Percentiles rank a stretch among this genome's conserved stretches.
Evolutionary conservation across 257 asterid genomes (phyloP).

Genomic region (Scutellaria minor): DNA sequence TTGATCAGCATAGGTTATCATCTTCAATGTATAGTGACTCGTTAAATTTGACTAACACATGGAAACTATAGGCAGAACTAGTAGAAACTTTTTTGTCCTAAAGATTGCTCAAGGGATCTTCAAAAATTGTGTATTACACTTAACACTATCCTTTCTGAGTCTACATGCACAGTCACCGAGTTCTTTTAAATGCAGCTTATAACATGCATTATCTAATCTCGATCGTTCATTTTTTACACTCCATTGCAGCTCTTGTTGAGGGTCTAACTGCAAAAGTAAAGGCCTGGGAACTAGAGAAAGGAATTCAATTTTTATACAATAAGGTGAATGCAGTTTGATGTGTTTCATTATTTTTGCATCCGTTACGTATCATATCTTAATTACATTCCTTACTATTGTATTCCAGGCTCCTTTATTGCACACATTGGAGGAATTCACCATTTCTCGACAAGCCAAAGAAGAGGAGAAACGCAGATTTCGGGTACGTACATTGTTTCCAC

Average conservation of each 20-base stretch:
- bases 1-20: not conserved
- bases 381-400: constrained; percentile 1
- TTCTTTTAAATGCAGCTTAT: not conserved
- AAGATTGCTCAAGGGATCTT: too few species aligned
- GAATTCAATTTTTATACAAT: constrained; percentile 64
- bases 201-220: not conserved
- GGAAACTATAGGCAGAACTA: too few species aligned
- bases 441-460: constrained; percentile 60
- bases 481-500: constrained; percentile 55
- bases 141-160: not conserved
- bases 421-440: constrained; percentile 60
- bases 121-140: too few species aligned
- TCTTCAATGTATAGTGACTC: not conserved
- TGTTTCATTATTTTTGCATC: constrained; percentile 6
- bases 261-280: constrained; percentile 59
- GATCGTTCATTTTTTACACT: not conserved
- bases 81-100: too few species aligned
- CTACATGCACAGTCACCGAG: not conserved
- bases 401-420: constrained; percentile 62
- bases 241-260: constrained; percentile 69
- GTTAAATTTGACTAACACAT: too few species aligned
- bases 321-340: constrained; percentile 43
- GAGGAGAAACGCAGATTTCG: constrained; percentile 76
- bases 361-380: constrained; percentile 20
- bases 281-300: constrained; percentile 79